Evolutionary conservation across 139 green algal species (phyloP).

Genomic region (Chlorella sp.): DNA sequence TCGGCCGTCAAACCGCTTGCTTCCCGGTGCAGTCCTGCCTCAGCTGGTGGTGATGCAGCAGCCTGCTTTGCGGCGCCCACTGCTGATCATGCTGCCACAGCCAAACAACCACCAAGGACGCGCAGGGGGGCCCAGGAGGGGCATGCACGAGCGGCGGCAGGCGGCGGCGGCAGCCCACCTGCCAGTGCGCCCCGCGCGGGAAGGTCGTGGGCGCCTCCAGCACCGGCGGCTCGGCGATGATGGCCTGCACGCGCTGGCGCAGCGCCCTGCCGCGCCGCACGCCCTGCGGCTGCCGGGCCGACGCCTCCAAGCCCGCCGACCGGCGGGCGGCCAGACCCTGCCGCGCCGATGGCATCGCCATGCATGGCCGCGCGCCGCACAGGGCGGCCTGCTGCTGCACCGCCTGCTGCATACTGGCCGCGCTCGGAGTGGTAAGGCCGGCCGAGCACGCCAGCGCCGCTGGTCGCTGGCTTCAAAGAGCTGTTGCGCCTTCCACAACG

Average conservation of each 20-base stretch:
- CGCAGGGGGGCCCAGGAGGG: too few species aligned
- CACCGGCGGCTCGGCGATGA: slow-evolving; percentile 28
- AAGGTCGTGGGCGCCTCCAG: slow-evolving; percentile 36
- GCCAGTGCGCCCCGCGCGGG: slow-evolving; percentile 65
- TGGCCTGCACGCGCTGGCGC: slow-evolving; percentile 10
- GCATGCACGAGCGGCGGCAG: neutral
- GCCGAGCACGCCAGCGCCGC: neutral
- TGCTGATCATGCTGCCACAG: too few species aligned
- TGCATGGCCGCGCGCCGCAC: neutral
- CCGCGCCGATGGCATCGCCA: neutral
- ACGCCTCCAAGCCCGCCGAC: too few species aligned
- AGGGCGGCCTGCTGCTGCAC: neutral
- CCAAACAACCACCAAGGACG: too few species aligned
- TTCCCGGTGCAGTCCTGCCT: too few species aligned
- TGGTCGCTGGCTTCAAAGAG: too few species aligned
- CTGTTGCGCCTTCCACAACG: too few species aligned
- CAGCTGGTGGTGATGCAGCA: too few species aligned
- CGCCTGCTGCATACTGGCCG: neutral
- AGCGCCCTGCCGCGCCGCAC: neutral
- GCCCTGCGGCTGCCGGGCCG: neutral
- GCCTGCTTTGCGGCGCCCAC: too few species aligned
- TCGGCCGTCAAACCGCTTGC: too few species aligned
- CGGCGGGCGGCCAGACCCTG: too few species aligned
- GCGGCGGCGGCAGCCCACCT: slow-evolving; percentile 40
- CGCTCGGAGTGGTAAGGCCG: neutral